Base-by-base conservation (phyloP, 495 filamentous ascomycete genomes). In the Aspergillus saccharolyticus region DNA sequence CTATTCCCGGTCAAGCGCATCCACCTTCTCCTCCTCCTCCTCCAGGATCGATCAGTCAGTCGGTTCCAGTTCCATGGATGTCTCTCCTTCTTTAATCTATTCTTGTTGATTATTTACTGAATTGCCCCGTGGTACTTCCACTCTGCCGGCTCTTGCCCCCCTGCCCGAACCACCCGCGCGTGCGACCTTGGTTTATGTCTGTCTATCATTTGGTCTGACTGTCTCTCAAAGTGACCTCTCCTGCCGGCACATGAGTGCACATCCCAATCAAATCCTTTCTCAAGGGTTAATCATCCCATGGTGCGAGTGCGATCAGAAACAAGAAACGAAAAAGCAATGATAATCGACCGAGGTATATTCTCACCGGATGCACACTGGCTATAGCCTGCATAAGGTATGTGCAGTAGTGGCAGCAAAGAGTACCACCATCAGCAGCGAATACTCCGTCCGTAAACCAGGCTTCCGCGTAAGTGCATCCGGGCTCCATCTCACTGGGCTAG, bases 381-480 rank as follows among this genome's bases (percentile, higher is more conserved):
- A 24, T 24, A 30, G 17, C 24, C 24, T 28, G 47, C 47, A 50
- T 50, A 49, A 49, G 47, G 47, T 24, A 50, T 24, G 28, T 30
- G 47, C 47, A 50, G 16, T 24, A 28, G 47, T 15, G 28, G 47
- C 47, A 50, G 47, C 9, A 8, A n/a, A 2, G 12, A 2, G 47
- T 24, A 50, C 5, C 16, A 28, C 24, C 5, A 10, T 5, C 33
- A 39, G 33, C 33, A 39, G 33, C 33, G 25, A 22, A 24, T 21
- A 24, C n/a, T 15, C 12, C 6, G 8, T 3, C 1, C n/a, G 54
- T 53, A 50, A 49, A 49, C 54, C 49, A 30, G 54, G 44, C 51
- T 45, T 57, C 55, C 54, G 59, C 59, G 59, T 57, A 56, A 56
- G 50, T 18, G 50, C 44, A 47, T 54, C 59, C 54, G 46, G 47